These are phyloP conservation scores for Clavulina sp. DNA, from an alignment of 768 basidiomycete genomes.

Conservation along the genomic window DNA sequence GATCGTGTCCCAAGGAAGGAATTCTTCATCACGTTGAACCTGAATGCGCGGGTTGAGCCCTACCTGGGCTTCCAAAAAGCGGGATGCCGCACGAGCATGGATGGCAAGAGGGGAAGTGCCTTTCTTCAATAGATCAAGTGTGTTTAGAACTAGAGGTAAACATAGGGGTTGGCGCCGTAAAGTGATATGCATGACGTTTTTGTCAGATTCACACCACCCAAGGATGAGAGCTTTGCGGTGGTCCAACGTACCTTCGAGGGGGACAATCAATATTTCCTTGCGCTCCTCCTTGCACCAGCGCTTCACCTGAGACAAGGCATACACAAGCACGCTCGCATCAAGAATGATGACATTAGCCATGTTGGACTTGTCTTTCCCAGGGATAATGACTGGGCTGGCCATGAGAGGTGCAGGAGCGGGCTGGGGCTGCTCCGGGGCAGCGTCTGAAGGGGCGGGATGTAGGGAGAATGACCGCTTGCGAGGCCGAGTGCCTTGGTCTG, in stretches of 20 bases:
- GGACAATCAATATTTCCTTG: conserved; percentile 63
- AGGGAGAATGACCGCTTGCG: neutral
- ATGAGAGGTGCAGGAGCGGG: neutral
- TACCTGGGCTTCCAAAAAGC: conserved; percentile 75
- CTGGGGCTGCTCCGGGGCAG: neutral
- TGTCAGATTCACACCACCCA: neutral
- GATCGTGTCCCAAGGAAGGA: conserved; percentile 65
- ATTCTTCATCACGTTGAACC: conserved; percentile 69
- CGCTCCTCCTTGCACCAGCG: conserved; percentile 65
- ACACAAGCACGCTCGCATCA: conserved; percentile 67
- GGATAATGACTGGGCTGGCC: neutral
- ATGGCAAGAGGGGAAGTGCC: conserved; percentile 62
- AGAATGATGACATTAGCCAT: conserved; percentile 31
- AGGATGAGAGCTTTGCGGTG: neutral
- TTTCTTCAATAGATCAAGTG: conserved; percentile 84
- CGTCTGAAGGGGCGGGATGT: neutral
- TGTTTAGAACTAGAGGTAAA: conserved; percentile 65
- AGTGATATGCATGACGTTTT: no score
- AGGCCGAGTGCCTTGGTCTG: neutral
- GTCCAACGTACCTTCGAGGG: conserved; percentile 58
- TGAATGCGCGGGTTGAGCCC: conserved; percentile 66
- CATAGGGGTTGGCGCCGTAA: no score
- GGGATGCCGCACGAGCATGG: conserved; percentile 71
- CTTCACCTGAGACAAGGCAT: conserved; percentile 62
- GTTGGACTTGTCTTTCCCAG: conserved; percentile 15